A percentile compares a stretch with the other conserved stretches of the same genome.
These are phyloP conservation scores for Camellia japonica DNA, from an alignment of 148 eudicot genomes.

Conservation along the genomic window DNA sequence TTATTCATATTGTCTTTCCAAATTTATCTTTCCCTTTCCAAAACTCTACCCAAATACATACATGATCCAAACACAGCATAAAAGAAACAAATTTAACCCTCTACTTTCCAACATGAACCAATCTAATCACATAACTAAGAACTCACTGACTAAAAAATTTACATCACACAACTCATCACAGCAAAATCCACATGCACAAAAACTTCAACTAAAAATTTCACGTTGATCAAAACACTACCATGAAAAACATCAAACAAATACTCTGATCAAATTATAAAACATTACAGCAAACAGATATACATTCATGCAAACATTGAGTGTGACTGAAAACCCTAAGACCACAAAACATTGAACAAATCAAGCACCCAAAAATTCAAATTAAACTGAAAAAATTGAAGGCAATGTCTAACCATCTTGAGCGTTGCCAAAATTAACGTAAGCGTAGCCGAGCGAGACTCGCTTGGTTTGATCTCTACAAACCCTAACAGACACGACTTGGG, in stretches of 20 bases:
- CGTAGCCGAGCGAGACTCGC: conserved; percentile 50
- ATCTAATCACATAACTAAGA: not conserved
- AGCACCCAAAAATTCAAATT: not conserved
- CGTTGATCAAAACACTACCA: not conserved
- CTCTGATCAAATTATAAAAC: not conserved
- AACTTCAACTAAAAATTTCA: not conserved
- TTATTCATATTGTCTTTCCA: too few relatives aligned
- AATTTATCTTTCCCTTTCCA: too few relatives aligned
- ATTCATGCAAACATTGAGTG: not conserved
- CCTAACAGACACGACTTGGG: conserved; percentile 48
- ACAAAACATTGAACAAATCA: not conserved
- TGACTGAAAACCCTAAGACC: not conserved
- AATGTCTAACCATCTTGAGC: conserved; percentile 44
- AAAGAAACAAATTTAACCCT: not conserved
- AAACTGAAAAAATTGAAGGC: not conserved
- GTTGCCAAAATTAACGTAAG: conserved; percentile 47
- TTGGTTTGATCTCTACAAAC: conserved; percentile 53
- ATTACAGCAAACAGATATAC: too few relatives aligned
- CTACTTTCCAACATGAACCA: not conserved
- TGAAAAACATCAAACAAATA: not conserved
- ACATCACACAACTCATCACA: not conserved
- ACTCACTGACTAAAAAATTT: not conserved
- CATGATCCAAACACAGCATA: too few relatives aligned
- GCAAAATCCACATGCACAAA: not conserved
- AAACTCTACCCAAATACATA: too few relatives aligned